Evolutionary conservation across 2,329 filamentous ascomycete species (phyloP).

Genomic region (Dactylonectria estremocensis): DNA sequence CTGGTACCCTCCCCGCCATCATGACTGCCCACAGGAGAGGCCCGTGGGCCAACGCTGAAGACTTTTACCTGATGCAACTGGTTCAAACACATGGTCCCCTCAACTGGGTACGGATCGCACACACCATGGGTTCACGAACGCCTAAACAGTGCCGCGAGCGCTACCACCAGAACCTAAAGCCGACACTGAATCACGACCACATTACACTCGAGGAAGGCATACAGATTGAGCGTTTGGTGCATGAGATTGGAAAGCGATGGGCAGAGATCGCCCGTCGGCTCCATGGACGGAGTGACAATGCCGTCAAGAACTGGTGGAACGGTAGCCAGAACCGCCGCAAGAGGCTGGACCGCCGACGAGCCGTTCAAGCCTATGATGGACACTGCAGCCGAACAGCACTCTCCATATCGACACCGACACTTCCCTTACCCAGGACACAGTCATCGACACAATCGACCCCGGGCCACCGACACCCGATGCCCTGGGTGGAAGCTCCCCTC

Average conservation of each 20-base stretch:
- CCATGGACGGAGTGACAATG: constrained; percentile 91
- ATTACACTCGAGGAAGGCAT: constrained; percentile 80
- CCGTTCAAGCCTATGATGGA: constrained; percentile 41
- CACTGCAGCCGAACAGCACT: constrained; percentile 50
- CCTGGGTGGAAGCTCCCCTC: constrained; percentile 53
- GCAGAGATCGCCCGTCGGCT: constrained; percentile 90
- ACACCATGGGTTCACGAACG: constrained; percentile 81
- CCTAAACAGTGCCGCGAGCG: constrained; percentile 97
- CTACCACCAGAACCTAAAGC: constrained; percentile 94
- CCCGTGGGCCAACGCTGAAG: constrained; percentile 87
- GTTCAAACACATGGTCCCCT: constrained; percentile 80
- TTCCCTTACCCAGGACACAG: constrained; percentile 34
- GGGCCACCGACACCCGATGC: constrained; percentile 40
- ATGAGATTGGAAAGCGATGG: constrained; percentile 88
- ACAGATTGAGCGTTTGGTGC: constrained; percentile 83
- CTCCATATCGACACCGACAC: constrained; percentile 45
- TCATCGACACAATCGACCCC: constrained; percentile 34
- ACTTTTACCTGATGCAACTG: constrained; percentile 78
- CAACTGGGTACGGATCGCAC: constrained; percentile 93
- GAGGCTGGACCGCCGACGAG: constrained; percentile 62
- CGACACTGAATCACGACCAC: constrained; percentile 79
- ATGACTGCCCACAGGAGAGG: constrained; percentile 67
- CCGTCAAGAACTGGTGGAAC: constrained; percentile 99
- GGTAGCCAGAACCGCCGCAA: constrained; percentile 88
- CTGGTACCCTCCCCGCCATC: constrained; percentile 15